A percentile compares a stretch with the other conserved stretches of the same genome.
phyloP scores from a whole-genome alignment of 305 asterid genomes.

The Fraxinus greggii region DNA sequence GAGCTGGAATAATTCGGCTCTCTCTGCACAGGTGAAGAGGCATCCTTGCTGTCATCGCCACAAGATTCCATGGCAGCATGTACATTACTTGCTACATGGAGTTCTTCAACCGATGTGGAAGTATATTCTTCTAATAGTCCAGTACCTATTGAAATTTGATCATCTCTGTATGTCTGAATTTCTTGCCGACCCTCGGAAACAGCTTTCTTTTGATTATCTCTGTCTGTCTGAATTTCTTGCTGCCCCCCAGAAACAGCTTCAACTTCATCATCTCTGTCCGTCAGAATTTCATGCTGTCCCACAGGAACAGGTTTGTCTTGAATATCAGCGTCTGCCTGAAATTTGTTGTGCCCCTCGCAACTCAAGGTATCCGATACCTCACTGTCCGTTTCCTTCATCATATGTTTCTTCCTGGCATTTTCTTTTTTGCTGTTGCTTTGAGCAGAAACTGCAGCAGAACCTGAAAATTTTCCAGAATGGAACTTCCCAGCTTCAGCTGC shows the following conservation, averaged over 20 bases:
- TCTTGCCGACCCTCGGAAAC: constrained; percentile 28
- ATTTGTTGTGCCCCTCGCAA: not conserved
- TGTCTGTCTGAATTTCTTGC: constrained; percentile 18
- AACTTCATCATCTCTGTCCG: not conserved
- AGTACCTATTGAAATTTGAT: constrained; percentile 28
- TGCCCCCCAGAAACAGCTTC: constrained; percentile 12
- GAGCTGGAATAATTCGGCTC: constrained; percentile 28
- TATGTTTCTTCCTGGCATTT: constrained; percentile 30
- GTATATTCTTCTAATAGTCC: constrained; percentile 23
- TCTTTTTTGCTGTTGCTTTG: constrained; percentile 23
- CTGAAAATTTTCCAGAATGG: constrained; percentile 13
- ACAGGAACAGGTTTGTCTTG: not conserved
- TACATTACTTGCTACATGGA: constrained; percentile 22
- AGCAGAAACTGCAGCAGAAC: not conserved
- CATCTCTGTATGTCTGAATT: constrained; percentile 25
- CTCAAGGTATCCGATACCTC: constrained; percentile 27
- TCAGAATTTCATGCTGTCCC: not conserved
- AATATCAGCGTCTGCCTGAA: not conserved
- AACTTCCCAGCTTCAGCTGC: constrained; percentile 24
- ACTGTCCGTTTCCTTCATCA: constrained; percentile 17
- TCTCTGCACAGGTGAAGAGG: constrained; percentile 21
- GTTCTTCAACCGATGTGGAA: constrained; percentile 26
- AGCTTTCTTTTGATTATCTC: constrained; percentile 11
- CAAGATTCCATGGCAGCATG: constrained; percentile 18
- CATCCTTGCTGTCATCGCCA: constrained; percentile 15